Evolutionary conservation across 116 monocot genomes (phyloP).

Genomic region (Cymodocea nodosa): DNA sequence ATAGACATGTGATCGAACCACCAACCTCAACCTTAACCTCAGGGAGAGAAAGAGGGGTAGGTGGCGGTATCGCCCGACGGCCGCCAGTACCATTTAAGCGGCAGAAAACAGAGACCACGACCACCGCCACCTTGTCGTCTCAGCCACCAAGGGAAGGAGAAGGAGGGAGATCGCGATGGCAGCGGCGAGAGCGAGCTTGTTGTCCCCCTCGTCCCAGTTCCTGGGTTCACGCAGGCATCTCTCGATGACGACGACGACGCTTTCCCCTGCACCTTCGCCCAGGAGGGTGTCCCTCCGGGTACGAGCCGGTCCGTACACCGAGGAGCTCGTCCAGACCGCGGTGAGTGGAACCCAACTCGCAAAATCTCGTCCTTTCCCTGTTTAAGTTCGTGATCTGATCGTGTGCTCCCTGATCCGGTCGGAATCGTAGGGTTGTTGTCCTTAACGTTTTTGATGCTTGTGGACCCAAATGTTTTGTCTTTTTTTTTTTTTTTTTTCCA

Average conservation of each 20-base stretch:
- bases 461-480: not conserved
- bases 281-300: slow-evolving; percentile 20
- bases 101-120: too few relatives aligned
- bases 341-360: slow-evolving; percentile 28
- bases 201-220: slow-evolving; percentile 33
- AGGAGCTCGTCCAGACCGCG: slow-evolving; percentile 88
- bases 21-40: too few relatives aligned
- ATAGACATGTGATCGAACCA: too few relatives aligned
- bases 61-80: too few relatives aligned
- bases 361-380: not conserved
- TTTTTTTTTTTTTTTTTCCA: not conserved
- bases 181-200: slow-evolving; percentile 39
- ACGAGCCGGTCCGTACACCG: slow-evolving; percentile 62
- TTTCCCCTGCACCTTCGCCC: not conserved
- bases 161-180: slow-evolving; percentile 23
- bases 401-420: not conserved
- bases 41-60: too few relatives aligned
- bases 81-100: too few relatives aligned
- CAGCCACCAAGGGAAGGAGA: not conserved
- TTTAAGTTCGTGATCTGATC: not conserved
- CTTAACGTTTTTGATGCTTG: not conserved
- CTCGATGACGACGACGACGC: too few relatives aligned
- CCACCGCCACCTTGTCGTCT: too few relatives aligned
- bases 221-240: slow-evolving; percentile 31
- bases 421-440: not conserved